Evolutionary conservation across 371 early-diverging fungal species (phyloP).

Genomic region (Gilbertella persicaria): DNA sequence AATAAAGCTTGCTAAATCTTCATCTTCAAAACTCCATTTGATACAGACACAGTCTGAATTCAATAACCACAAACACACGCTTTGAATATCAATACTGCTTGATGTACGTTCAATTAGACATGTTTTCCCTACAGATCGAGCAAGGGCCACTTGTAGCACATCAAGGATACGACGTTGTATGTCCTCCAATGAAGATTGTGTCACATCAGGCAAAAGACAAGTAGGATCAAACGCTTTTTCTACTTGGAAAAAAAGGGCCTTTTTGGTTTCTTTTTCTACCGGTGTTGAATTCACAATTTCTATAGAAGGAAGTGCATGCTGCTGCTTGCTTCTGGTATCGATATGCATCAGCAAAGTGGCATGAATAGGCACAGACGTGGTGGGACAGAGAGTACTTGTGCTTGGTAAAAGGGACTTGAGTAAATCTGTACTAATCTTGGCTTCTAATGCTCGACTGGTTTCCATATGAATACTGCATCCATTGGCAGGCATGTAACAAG

Average conservation of each 20-base stretch:
- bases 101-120: constrained; percentile 13
- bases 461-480: constrained; percentile 75
- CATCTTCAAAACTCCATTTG: constrained; percentile 29
- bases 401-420: constrained; percentile 40
- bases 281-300: constrained; percentile 21
- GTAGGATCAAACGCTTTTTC: constrained; percentile 19
- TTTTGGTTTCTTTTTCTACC: constrained; percentile 4
- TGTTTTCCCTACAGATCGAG: constrained; percentile 9
- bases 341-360: constrained; percentile 22
- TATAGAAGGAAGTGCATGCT: constrained; percentile 9
- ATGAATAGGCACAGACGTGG: constrained; percentile 20
- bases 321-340: constrained; percentile 3
- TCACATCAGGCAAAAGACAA: constrained; percentile 20
- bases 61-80: constrained; percentile 15
- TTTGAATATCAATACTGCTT: constrained; percentile 15
- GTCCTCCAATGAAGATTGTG: constrained; percentile 14
- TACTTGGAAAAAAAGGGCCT: constrained; percentile 23
- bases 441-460: constrained; percentile 57
- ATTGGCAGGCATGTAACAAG: constrained; percentile 90
- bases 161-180: constrained; percentile 17
- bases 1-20: constrained; percentile 31
- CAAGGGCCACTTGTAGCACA: constrained; percentile 19
- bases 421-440: constrained; percentile 57
- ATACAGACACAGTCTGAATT: constrained; percentile 14
- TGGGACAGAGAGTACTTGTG: constrained; percentile 4